A percentile compares a stretch with the other conserved stretches of the same genome.
phyloP scores from a whole-genome alignment of 1,139 yeast species.

The Protomyces pachydermus region DNA sequence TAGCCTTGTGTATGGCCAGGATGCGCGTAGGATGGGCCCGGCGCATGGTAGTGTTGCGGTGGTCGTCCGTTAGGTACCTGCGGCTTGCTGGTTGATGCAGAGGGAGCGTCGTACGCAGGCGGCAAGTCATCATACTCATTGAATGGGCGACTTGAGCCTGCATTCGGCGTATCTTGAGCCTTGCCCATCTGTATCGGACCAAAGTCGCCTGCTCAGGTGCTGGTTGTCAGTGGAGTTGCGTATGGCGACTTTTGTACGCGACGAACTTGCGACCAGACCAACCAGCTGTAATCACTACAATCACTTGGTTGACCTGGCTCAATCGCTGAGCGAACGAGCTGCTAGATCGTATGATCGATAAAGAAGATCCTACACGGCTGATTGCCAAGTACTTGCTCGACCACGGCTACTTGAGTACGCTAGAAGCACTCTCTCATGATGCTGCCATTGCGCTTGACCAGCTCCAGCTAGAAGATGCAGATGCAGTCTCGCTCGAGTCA shows the following conservation, averaged over 20 bases:
- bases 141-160: not conserved
- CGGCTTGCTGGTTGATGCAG: not conserved
- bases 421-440: slow-evolving; percentile 15
- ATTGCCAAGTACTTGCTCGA: slow-evolving; percentile 13
- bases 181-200: not conserved
- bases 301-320: too few relatives aligned
- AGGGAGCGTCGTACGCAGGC: slow-evolving; percentile 19
- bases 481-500: slow-evolving; percentile 11
- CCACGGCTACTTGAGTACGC: slow-evolving; percentile 15
- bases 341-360: not conserved
- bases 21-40: not conserved
- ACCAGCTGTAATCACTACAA: too few relatives aligned
- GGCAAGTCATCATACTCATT: slow-evolving; percentile 13
- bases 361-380: slow-evolving; percentile 7
- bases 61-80: not conserved
- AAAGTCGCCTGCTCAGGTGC: not conserved
- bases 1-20: slow-evolving; percentile 2
- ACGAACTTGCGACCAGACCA: too few relatives aligned
- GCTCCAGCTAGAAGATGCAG: slow-evolving; percentile 5
- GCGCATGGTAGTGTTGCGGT: not conserved
- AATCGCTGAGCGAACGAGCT: too few relatives aligned
- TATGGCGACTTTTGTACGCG: too few relatives aligned
- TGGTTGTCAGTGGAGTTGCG: too few relatives aligned
- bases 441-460: slow-evolving; percentile 4
- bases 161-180: not conserved